Percentiles rank a stretch among this genome's conserved stretches.
Conservation (phyloP, 345 rosid genomes). For the Hibiscus tridactylites region DNA sequence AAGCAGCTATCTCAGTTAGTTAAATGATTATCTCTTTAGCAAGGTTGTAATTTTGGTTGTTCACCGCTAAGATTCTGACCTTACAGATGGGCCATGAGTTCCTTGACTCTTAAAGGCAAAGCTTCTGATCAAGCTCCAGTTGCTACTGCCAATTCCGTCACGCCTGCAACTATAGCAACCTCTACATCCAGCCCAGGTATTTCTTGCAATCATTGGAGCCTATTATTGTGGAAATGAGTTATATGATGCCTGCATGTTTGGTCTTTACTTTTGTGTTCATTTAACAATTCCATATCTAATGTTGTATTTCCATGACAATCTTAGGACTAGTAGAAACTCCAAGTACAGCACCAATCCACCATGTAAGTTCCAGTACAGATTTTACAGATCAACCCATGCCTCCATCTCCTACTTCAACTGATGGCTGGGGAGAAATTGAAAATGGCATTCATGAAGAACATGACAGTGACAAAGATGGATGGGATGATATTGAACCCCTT, state of each 20-base stretch:
- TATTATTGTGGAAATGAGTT: neutral
- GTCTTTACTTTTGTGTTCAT: neutral
- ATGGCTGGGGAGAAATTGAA: slow-evolving; percentile 98
- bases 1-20: neutral
- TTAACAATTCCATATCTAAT: slow-evolving; percentile 9
- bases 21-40: neutral
- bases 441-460: slow-evolving; percentile 68
- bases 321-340: slow-evolving; percentile 45
- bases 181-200: slow-evolving; percentile 67
- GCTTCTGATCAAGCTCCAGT: slow-evolving; percentile 72
- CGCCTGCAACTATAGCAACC: slow-evolving; percentile 35
- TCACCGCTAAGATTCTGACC: slow-evolving; percentile 4
- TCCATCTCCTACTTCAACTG: slow-evolving; percentile 84
- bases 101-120: slow-evolving; percentile 90
- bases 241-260: neutral
- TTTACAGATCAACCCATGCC: slow-evolving; percentile 67
- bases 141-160: slow-evolving; percentile 46
- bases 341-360: slow-evolving; percentile 37
- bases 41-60: neutral
- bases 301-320: slow-evolving; percentile 14
- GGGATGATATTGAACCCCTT: slow-evolving; percentile 95
- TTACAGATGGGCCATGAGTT: slow-evolving; percentile 98
- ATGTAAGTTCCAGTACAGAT: slow-evolving; percentile 60
- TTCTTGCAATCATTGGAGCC: slow-evolving; percentile 1
- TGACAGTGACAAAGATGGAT: slow-evolving; percentile 84